phyloP scores from a whole-genome alignment of 805 yeast genomes.

The Wickerhamiella occidentalis region DNA sequence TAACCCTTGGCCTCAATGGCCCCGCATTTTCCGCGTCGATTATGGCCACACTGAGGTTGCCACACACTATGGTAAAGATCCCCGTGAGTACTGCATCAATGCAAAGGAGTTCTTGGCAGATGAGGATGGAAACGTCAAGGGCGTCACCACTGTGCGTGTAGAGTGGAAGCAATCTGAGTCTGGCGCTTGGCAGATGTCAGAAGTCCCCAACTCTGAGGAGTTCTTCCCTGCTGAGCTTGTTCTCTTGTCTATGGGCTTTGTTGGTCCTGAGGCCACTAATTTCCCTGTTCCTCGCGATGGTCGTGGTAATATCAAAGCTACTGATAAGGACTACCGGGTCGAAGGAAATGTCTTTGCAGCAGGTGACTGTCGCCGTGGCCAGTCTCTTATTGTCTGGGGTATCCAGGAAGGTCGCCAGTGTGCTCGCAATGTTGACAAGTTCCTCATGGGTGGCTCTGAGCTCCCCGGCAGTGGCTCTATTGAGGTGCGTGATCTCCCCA shows the following conservation, averaged over 20 bases:
- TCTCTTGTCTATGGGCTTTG: slow-evolving; percentile 90
- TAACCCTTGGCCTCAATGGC: slow-evolving; percentile 99
- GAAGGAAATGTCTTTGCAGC: slow-evolving; percentile 76
- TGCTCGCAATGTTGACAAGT: slow-evolving; percentile 84
- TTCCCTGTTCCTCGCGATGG: slow-evolving; percentile 54
- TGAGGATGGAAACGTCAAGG: slow-evolving; percentile 88
- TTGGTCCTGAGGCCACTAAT: slow-evolving; percentile 85
- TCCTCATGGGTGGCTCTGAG: slow-evolving; percentile 62
- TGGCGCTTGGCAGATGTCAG: slow-evolving; percentile 99
- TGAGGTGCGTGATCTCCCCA: slow-evolving; percentile 12
- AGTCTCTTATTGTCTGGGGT: slow-evolving; percentile 97
- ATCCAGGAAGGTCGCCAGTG: slow-evolving; percentile 98
- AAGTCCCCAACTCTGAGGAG: slow-evolving; percentile 89
- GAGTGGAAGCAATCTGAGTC: slow-evolving; percentile 94
- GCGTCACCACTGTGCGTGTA: slow-evolving; percentile 90
- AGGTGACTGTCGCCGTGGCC: slow-evolving; percentile 99
- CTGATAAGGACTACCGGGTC: slow-evolving; percentile 56
- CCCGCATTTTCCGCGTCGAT: slow-evolving; percentile 92
- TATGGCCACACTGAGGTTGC: slow-evolving; percentile 95
- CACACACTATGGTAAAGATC: slow-evolving; percentile 92
- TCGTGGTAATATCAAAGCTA: slow-evolving; percentile 70
- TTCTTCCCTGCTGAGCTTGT: slow-evolving; percentile 91
- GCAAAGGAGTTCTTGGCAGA: slow-evolving; percentile 94
- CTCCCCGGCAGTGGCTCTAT: slow-evolving; percentile 93
- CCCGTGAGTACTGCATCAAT: slow-evolving; percentile 89